A percentile compares a stretch with the other conserved stretches of the same genome.
Evolutionary conservation across 768 basidiomycete genomes (phyloP).

Genomic region (Tylopilus cervinicoccineus): DNA sequence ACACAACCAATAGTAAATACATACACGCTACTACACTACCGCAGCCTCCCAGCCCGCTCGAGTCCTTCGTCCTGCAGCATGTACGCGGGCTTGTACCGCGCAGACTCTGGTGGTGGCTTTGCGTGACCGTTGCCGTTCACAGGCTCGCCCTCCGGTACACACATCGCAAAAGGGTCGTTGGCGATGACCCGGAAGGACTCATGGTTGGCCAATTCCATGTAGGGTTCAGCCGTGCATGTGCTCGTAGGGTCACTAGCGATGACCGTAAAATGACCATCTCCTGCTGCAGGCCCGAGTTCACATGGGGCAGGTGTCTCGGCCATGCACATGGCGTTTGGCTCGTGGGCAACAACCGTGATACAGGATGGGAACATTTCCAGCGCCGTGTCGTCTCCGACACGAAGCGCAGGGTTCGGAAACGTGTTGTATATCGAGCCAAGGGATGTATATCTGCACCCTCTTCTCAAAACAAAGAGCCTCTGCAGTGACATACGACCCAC

Average conservation of each 20-base stretch:
- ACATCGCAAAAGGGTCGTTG: constrained; percentile 17
- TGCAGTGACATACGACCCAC: constrained; percentile 38
- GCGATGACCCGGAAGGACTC: constrained; percentile 20
- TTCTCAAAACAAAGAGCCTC: background rate
- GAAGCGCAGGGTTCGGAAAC: constrained; percentile 84
- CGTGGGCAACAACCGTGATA: constrained; percentile 19
- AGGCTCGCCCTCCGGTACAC: constrained; percentile 11
- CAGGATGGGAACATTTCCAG: constrained; percentile 16
- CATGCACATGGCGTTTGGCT: constrained; percentile 16
- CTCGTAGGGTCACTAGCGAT: constrained; percentile 18
- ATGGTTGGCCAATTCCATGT: background rate
- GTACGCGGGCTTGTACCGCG: constrained; percentile 72
- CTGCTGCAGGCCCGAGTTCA: background rate
- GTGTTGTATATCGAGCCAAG: constrained; percentile 96
- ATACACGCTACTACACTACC: constrained; percentile 1
- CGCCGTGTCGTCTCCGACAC: constrained; percentile 16
- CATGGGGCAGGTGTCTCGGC: constrained; percentile 6
- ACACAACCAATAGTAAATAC: too few species aligned
- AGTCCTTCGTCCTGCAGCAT: constrained; percentile 70
- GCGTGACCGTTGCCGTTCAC: background rate
- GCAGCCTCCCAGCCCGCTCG: constrained; percentile 62
- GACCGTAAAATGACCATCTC: constrained; percentile 8
- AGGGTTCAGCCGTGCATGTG: constrained; percentile 17
- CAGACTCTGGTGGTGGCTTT: constrained; percentile 4
- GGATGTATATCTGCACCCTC: constrained; percentile 78